phyloP scores from a whole-genome alignment of 768 basidiomycete genomes.

The Mycena pura region DNA sequence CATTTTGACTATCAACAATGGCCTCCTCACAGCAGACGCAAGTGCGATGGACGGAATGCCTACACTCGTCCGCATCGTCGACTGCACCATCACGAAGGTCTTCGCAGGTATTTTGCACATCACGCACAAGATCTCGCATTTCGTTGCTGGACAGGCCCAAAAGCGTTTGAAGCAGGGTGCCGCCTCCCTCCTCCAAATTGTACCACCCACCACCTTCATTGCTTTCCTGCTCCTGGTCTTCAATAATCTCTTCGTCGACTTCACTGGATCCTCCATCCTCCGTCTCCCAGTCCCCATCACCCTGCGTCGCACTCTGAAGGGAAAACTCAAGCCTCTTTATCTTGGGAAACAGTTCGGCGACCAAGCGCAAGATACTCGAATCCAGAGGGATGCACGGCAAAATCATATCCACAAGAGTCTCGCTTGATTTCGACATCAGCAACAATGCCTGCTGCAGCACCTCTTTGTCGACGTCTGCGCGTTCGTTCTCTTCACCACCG shows the following conservation, averaged over 20 bases:
- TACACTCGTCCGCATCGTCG: background rate
- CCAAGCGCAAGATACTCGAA: background rate
- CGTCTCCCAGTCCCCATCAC: background rate
- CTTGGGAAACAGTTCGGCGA: slow-evolving; percentile 3
- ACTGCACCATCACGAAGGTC: background rate
- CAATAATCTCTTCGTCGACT: background rate
- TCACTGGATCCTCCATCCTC: background rate
- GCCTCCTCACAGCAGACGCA: slow-evolving; percentile 2
- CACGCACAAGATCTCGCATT: no score
- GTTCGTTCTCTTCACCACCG: background rate
- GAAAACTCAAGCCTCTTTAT: slow-evolving; percentile 2
- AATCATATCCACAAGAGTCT: background rate
- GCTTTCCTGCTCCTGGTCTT: background rate
- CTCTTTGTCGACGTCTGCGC: background rate
- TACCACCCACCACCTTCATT: background rate
- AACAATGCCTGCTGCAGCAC: background rate
- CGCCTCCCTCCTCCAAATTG: no score
- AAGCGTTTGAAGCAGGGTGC: no score
- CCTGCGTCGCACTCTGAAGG: background rate
- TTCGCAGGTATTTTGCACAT: no score
- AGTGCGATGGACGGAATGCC: background rate
- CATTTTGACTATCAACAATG: background rate
- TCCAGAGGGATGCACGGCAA: slow-evolving; percentile 3
- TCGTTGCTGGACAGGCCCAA: no score
- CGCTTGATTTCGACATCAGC: slow-evolving; percentile 1